A percentile compares a stretch with the other conserved stretches of the same genome.
These are phyloP conservation scores for Tricholoma bakamatsutake DNA, from an alignment of 768 basidiomycete genomes.

Conservation along the genomic window DNA sequence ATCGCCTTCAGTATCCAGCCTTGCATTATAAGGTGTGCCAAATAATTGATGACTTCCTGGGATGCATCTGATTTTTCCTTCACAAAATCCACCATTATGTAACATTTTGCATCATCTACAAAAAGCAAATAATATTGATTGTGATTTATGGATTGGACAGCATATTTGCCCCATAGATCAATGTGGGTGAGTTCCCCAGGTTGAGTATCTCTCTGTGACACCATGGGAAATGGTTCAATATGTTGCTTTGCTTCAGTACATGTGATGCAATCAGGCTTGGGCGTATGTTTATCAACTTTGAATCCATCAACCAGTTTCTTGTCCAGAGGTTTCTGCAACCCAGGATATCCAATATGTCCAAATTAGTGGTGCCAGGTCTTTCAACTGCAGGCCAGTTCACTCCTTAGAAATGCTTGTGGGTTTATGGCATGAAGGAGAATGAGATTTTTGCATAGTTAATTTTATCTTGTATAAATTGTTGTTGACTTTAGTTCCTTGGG, in stretches of 20 bases:
- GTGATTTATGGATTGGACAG: constrained; percentile 3
- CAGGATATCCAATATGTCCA: not conserved
- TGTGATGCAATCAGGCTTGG: not conserved
- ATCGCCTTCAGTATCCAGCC: not conserved
- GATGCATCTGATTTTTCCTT: constrained; percentile 1
- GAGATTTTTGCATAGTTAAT: not conserved
- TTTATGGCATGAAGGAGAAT: not conserved
- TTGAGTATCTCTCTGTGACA: not conserved
- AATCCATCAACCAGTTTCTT: not conserved
- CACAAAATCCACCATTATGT: not conserved
- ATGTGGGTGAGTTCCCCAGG: constrained; percentile 7
- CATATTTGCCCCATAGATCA: constrained; percentile 6
- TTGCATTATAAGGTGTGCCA: not conserved
- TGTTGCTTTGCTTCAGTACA: constrained; percentile 2
- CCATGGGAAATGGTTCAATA: not conserved
- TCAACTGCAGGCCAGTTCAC: not conserved
- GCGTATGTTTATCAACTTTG: not conserved
- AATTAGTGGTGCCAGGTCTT: constrained; percentile 2
- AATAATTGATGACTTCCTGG: not conserved
- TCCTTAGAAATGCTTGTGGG: not conserved
- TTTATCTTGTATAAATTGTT: not conserved
- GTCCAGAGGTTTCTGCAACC: not conserved
- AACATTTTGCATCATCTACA: not conserved
- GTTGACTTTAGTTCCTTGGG: not conserved
- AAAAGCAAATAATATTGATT: constrained; percentile 8